A percentile compares a stretch with the other conserved stretches of the same genome.
These are phyloP conservation scores for Sabuloglossum arenarium DNA, from an alignment of 495 filamentous ascomycete species.

Conservation along the genomic window DNA sequence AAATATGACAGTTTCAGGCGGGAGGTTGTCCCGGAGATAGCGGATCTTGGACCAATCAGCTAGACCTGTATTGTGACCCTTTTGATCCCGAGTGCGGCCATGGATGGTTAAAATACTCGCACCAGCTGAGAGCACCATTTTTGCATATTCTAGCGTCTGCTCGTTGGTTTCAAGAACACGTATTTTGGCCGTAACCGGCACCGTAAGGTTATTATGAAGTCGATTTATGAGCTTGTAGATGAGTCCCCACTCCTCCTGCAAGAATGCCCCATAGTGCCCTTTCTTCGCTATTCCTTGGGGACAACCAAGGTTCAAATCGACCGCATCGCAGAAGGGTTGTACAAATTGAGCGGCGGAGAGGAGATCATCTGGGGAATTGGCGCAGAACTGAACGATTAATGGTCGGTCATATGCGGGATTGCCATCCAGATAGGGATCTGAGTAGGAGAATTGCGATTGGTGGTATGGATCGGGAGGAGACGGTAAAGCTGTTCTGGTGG, in stretches of 20 bases:
- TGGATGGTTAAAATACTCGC: constrained; percentile 88
- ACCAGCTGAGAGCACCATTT: constrained; percentile 70
- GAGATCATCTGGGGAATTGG: constrained; percentile 64
- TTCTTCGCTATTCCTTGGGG: constrained; percentile 84
- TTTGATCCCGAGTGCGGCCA: constrained; percentile 74
- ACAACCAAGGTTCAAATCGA: constrained; percentile 95
- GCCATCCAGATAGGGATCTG: constrained; percentile 49
- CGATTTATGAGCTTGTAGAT: constrained; percentile 61
- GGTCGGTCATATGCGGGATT: constrained; percentile 67
- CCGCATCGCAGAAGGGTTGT: constrained; percentile 72
- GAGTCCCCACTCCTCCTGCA: constrained; percentile 80
- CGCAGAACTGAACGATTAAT: constrained; percentile 90
- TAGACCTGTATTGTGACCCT: constrained; percentile 85
- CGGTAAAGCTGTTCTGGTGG: constrained; percentile 26
- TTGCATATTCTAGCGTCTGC: constrained; percentile 71
- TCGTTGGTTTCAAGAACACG: constrained; percentile 74
- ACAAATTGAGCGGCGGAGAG: constrained; percentile 56
- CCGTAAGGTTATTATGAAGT: constrained; percentile 43
- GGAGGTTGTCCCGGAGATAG: constrained; percentile 66
- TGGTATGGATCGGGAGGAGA: constrained; percentile 8
- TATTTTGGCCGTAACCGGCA: constrained; percentile 92
- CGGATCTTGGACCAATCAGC: constrained; percentile 78
- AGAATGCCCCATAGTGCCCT: constrained; percentile 80
- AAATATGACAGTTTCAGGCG: constrained; percentile 76
- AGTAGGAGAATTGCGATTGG: constrained; percentile 1